A percentile compares a stretch with the other conserved stretches of the same genome.
Conservation (phyloP, 2,329 filamentous ascomycete species). For the Arthrobotrys megalospora region DNA sequence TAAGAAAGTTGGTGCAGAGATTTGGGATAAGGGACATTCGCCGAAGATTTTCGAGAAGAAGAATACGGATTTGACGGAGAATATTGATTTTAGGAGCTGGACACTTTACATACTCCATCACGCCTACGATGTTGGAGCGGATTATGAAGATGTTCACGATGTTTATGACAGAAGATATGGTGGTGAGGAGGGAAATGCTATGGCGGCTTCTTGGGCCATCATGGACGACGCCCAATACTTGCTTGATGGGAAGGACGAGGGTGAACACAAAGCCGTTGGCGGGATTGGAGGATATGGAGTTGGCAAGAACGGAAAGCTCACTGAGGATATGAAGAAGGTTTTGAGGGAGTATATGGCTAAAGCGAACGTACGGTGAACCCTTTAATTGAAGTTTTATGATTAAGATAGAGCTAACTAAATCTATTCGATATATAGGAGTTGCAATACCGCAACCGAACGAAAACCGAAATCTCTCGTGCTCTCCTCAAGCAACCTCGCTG, state of each 20-base stretch:
- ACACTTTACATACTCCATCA: conserved; percentile 39
- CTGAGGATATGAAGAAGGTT: conserved; percentile 1
- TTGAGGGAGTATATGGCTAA: neutral
- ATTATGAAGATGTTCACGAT: conserved; percentile 33
- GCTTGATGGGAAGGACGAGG: neutral
- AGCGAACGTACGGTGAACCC: neutral
- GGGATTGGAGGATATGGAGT: neutral
- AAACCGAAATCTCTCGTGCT: neutral
- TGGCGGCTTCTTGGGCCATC: neutral
- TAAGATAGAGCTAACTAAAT: conserved; percentile 2
- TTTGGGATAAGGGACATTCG: neutral
- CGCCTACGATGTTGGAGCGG: conserved; percentile 30
- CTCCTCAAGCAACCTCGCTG: conserved; percentile 15
- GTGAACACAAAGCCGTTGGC: neutral
- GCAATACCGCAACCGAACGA: neutral
- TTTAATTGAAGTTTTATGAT: neutral
- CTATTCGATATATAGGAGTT: neutral
- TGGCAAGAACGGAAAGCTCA: neutral
- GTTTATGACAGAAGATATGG: conserved; percentile 33
- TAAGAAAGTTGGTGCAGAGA: neutral
- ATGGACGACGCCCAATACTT: conserved; percentile 15
- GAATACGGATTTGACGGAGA: neutral
- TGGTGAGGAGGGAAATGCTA: conserved; percentile 8
- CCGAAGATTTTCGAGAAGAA: neutral
- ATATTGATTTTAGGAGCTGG: neutral